Conservation (phyloP, 2,329 filamentous ascomycete species). For the Alternaria triticimaculans region DNA sequence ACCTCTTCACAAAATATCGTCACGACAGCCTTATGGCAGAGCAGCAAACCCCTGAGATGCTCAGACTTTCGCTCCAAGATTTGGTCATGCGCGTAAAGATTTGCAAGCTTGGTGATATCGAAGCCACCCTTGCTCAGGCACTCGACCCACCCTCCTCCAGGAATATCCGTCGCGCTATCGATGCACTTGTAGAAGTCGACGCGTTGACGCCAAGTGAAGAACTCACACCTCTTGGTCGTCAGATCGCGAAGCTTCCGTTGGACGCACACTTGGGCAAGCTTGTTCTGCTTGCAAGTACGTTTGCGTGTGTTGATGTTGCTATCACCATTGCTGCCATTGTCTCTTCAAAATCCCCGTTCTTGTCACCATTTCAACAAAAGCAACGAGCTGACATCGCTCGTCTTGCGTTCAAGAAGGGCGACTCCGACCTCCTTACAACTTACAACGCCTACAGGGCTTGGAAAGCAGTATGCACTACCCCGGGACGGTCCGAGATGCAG, state of each 20-base stretch:
- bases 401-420: slow-evolving; percentile 78
- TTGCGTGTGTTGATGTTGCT: slow-evolving; percentile 89
- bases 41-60: slow-evolving; percentile 95
- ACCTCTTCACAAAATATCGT: slow-evolving; percentile 88
- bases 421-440: slow-evolving; percentile 89
- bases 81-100: slow-evolving; percentile 96
- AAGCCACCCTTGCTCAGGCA: slow-evolving; percentile 85
- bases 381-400: slow-evolving; percentile 82
- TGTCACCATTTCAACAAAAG: slow-evolving; percentile 82
- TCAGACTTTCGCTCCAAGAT: slow-evolving; percentile 91
- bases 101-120: slow-evolving; percentile 92
- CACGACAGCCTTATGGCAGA: slow-evolving; percentile 86
- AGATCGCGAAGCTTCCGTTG: slow-evolving; percentile 85
- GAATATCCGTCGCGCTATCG: slow-evolving; percentile 91
- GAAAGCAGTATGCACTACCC: slow-evolving; percentile 79
- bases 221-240: slow-evolving; percentile 82
- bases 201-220: slow-evolving; percentile 83
- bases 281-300: slow-evolving; percentile 83
- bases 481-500: slow-evolving; percentile 76
- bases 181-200: slow-evolving; percentile 90
- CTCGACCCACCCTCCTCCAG: slow-evolving; percentile 89
- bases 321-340: slow-evolving; percentile 92
- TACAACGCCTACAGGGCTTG: slow-evolving; percentile 94
- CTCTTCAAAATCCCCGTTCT: slow-evolving; percentile 93
- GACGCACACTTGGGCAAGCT: slow-evolving; percentile 96